Evolutionary conservation across 2,329 filamentous ascomycete genomes (phyloP).

Genomic region (Thielaviopsis populi): DNA sequence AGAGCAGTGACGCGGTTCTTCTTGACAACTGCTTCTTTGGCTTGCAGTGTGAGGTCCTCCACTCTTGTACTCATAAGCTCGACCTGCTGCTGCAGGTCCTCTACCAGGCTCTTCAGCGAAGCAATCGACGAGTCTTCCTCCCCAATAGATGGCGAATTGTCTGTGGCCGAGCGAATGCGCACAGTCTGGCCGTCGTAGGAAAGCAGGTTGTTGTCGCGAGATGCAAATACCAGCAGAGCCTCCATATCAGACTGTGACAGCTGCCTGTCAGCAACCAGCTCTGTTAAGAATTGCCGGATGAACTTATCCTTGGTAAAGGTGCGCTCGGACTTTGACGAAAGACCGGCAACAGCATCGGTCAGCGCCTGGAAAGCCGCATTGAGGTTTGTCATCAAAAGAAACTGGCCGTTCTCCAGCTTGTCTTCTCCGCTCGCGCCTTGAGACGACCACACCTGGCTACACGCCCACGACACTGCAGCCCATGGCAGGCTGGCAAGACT

Average conservation of each 20-base stretch:
- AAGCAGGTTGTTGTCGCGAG: slow-evolving; percentile 47
- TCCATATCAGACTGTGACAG: slow-evolving; percentile 52
- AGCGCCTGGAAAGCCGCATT: slow-evolving; percentile 44
- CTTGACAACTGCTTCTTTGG: slow-evolving; percentile 52
- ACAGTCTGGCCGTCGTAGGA: slow-evolving; percentile 53
- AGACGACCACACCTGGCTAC: slow-evolving; percentile 52
- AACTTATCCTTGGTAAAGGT: slow-evolving; percentile 56
- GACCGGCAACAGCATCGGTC: slow-evolving; percentile 29
- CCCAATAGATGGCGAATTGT: slow-evolving; percentile 38
- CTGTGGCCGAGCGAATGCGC: slow-evolving; percentile 45
- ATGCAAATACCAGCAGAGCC: slow-evolving; percentile 53
- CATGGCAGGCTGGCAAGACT: slow-evolving; percentile 54
- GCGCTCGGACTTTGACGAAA: slow-evolving; percentile 43
- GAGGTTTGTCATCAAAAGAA: slow-evolving; percentile 50
- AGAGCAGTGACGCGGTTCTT: slow-evolving; percentile 65
- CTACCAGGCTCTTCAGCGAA: slow-evolving; percentile 63
- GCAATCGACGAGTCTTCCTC: slow-evolving; percentile 71
- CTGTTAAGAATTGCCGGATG: slow-evolving; percentile 37
- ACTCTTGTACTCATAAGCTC: slow-evolving; percentile 51
- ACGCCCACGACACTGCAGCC: slow-evolving; percentile 59
- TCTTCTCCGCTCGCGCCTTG: slow-evolving; percentile 35
- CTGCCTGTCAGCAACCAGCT: slow-evolving; percentile 33
- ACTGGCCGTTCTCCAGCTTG: slow-evolving; percentile 43
- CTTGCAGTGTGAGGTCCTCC: slow-evolving; percentile 46
- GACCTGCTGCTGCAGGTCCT: slow-evolving; percentile 59